These are phyloP conservation scores for Leccinum fibrillosum DNA, from an alignment of 768 basidiomycete genomes.

Conservation along the genomic window DNA sequence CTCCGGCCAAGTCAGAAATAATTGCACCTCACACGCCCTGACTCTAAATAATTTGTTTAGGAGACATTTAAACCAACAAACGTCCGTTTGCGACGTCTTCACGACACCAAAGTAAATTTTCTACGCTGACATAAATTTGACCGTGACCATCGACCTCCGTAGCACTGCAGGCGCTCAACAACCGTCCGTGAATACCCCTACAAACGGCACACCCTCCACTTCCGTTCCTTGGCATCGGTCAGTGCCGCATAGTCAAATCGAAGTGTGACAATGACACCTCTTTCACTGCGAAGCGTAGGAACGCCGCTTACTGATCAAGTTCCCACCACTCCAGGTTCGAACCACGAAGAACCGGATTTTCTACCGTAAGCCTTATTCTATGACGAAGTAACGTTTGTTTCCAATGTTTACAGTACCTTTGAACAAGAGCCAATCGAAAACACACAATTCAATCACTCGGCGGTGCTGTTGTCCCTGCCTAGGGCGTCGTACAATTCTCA, in stretches of 20 bases:
- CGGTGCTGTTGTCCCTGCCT: background rate
- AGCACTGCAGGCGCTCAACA: conserved; percentile 2
- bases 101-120: conserved; percentile 4
- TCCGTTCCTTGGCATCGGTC: conserved; percentile 8
- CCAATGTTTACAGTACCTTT: conserved; percentile 10
- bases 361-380: conserved; percentile 15
- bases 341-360: conserved; percentile 11
- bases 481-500: conserved; percentile 20
- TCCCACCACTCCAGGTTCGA: background rate
- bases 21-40: background rate
- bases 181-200: background rate
- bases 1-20: conserved; percentile 23
- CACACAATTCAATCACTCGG: background rate
- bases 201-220: background rate
- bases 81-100: conserved; percentile 3
- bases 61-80: conserved; percentile 3
- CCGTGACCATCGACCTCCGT: background rate
- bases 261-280: background rate
- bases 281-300: conserved; percentile 6
- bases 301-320: background rate
- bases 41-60: conserved; percentile 1
- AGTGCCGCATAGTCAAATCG: background rate
- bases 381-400: background rate
- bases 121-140: background rate
- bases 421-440: conserved; percentile 8